These are phyloP conservation scores for Oxyria digyna DNA, from an alignment of 148 eudicot species.

Conservation along the genomic window DNA sequence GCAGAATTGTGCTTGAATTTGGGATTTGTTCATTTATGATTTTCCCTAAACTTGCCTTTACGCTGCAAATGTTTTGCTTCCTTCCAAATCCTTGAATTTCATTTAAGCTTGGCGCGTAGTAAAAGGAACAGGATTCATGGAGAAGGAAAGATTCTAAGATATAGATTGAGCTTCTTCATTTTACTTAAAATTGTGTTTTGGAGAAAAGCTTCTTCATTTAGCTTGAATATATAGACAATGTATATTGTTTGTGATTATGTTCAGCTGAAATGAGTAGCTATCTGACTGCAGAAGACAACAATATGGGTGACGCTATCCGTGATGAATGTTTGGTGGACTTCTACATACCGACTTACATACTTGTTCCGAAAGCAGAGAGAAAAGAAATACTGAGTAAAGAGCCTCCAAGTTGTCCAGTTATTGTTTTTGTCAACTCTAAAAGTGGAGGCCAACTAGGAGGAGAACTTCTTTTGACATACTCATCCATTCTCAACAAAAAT, in stretches of 20 bases:
- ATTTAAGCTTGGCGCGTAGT: neutral
- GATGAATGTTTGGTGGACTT: conserved; percentile 8
- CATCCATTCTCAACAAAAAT: conserved; percentile 15
- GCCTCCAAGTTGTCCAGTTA: conserved; percentile 14
- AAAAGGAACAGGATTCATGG: neutral
- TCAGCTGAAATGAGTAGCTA: neutral
- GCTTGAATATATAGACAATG: neutral
- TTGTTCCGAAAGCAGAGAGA: conserved; percentile 3
- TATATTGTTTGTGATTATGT: neutral
- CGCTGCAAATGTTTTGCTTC: neutral
- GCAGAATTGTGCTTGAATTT: neutral
- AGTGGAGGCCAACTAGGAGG: conserved; percentile 29
- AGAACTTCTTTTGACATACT: conserved; percentile 19
- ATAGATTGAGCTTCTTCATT: neutral
- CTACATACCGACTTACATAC: conserved; percentile 22
- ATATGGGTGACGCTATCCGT: neutral
- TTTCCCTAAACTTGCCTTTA: neutral
- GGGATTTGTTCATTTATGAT: neutral
- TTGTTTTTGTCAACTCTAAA: conserved; percentile 23
- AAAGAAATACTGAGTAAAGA: neutral
- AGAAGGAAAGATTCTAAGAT: neutral
- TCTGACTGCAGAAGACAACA: neutral
- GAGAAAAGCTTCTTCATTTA: neutral
- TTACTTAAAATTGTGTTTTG: neutral
- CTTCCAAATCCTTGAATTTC: neutral